These are phyloP conservation scores for Phialocephala sp. DNA, from an alignment of 2,329 filamentous ascomycete species.

Conservation along the genomic window DNA sequence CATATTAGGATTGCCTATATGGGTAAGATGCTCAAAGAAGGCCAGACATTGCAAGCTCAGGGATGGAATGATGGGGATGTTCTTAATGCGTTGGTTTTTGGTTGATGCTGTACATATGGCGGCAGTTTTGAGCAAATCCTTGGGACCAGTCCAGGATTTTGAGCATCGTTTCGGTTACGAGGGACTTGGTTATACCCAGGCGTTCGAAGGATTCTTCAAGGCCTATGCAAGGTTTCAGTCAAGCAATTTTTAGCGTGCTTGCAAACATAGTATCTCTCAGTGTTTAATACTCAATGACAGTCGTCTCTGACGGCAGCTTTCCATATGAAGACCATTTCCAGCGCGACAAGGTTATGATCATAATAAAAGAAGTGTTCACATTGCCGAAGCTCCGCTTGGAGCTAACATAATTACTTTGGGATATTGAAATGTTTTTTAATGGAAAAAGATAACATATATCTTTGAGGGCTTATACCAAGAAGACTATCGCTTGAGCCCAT, in stretches of 20 bases:
- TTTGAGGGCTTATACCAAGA: no score
- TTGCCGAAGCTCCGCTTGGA: no score
- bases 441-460: no score
- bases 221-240: constrained; percentile 11
- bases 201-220: constrained; percentile 4
- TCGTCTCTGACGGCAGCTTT: background rate
- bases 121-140: background rate
- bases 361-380: no score
- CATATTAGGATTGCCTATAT: constrained; percentile 78
- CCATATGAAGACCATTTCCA: background rate
- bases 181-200: constrained; percentile 8
- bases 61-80: constrained; percentile 79
- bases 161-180: constrained; percentile 1
- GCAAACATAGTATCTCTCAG: constrained; percentile 13
- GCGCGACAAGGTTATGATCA: no score
- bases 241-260: constrained; percentile 30
- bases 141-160: background rate
- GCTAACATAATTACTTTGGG: no score
- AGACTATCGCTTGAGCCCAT: no score
- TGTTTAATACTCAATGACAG: constrained; percentile 18
- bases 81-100: constrained; percentile 73
- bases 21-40: constrained; percentile 78
- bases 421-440: no score
- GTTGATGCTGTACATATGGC: constrained; percentile 8
- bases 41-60: constrained; percentile 66